Conservation (phyloP, 306 rosid species). For the Cucumis melo region DNA sequence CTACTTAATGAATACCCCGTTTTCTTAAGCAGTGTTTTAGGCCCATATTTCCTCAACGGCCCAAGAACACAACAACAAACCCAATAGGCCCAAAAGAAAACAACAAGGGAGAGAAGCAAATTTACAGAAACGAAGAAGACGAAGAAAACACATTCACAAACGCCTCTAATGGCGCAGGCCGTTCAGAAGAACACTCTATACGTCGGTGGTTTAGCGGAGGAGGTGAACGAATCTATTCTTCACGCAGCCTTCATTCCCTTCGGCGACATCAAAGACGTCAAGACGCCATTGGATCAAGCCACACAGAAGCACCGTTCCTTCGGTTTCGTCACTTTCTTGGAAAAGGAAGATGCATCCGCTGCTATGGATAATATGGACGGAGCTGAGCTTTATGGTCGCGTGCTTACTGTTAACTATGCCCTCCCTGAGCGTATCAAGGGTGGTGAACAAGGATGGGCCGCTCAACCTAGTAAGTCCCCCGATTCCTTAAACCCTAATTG, state of each 20-base stretch:
- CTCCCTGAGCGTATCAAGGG: conserved; percentile 87
- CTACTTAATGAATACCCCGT: no score
- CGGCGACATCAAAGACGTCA: conserved; percentile 90
- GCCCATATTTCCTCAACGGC: not conserved
- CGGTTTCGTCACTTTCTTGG: conserved; percentile 90
- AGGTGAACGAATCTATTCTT: conserved; percentile 68
- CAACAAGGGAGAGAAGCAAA: no score
- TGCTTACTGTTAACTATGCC: conserved; percentile 89
- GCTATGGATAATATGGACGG: conserved; percentile 99
- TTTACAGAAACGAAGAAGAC: not conserved
- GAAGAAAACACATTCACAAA: not conserved
- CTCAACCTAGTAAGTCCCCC: conserved; percentile 60
- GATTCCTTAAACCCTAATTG: not conserved
- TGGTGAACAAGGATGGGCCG: conserved; percentile 98
- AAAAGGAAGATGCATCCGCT: conserved; percentile 76
- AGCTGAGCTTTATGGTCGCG: conserved; percentile 93
- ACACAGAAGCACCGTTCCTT: conserved; percentile 97
- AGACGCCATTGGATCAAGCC: conserved; percentile 88
- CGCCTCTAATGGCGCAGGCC: conserved; percentile 53
- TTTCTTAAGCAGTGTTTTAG: not conserved
- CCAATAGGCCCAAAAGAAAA: no score
- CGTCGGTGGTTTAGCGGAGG: conserved; percentile 90
- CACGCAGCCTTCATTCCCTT: conserved; percentile 88
- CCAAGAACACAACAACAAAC: not conserved
- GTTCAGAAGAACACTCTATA: conserved; percentile 88